These are phyloP conservation scores for Podila clonocystis DNA, from an alignment of 192 early-diverging fungal genomes.

Conservation along the genomic window DNA sequence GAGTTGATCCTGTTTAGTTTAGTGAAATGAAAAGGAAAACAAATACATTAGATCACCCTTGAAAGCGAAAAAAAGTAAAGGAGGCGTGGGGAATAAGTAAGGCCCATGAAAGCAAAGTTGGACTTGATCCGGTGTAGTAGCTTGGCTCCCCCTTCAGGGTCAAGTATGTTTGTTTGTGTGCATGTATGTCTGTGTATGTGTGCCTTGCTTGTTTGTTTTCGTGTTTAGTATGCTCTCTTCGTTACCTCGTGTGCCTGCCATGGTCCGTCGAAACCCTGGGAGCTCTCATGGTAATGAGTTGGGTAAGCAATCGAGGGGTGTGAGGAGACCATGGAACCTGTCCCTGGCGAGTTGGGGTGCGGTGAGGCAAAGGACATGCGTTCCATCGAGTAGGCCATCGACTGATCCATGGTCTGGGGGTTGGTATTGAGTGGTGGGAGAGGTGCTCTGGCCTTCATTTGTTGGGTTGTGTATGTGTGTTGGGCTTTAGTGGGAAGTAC, in stretches of 20 bases:
- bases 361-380: constrained; percentile 1
- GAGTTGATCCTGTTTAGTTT: constrained; percentile 12
- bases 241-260: constrained; percentile 1
- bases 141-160: no score
- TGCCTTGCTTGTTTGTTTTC: no score
- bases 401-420: not conserved
- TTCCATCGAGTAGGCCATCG: constrained; percentile 5
- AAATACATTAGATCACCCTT: no score
- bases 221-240: no score
- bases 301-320: constrained; percentile 4
- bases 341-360: not conserved
- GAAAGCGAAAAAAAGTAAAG: no score
- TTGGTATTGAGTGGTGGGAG: constrained; percentile 1
- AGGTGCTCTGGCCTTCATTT: not conserved
- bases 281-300: not conserved
- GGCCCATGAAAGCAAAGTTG: no score
- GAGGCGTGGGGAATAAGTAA: no score
- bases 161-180: no score
- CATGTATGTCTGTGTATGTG: no score
- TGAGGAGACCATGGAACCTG: not conserved
- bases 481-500: not conserved
- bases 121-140: no score
- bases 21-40: not conserved
- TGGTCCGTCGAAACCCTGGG: not conserved
- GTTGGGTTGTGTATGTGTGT: not conserved